Evolutionary conservation across 2,329 filamentous ascomycete species (phyloP), one percentile per base, ranked within the genome.

Genomic region (Purpureocillium takamizusanense): DNA sequence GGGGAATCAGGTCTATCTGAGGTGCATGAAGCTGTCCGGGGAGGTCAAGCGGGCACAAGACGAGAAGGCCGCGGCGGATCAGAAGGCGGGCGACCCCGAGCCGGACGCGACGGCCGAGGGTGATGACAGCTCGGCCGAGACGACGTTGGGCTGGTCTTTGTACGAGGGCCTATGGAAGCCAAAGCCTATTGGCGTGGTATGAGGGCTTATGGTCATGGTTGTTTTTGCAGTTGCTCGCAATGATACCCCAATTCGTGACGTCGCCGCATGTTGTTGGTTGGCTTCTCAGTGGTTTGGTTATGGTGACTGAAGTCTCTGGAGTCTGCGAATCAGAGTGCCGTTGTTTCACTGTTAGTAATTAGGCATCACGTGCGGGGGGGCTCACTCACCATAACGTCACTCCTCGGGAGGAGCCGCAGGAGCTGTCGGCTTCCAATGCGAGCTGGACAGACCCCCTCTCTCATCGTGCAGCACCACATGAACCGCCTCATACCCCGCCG

Each of bases 181-280:
- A 9, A 75, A 70, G 47, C 75, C 76, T 1, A 78, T 79, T 47
- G 76, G 76, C 5, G 60, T 72, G 37, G 63, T 70, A 8, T 78
- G 50, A 36, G 12, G 34, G 25, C 5, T 4, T 2, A 11, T 18
- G 6, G 28, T 12, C 11, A 6, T 7, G 12, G 11, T 14, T 14
- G 4, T 13, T 30, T 14, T 12, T 30, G 28, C 18, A 21, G 16
- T 31, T 15, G 4, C 15, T 16, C 12, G 25, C 25, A 28, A 8
- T 7, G 25, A 28, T n/a, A n/a, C n/a, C n/a, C n/a, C n/a, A n/a
- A n/a, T n/a, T n/a, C n/a, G n/a, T n/a, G n/a, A n/a, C n/a, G n/a
- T n/a, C n/a, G n/a, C n/a, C n/a, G n/a, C n/a, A n/a, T n/a, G n/a
- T n/a, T n/a, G n/a, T n/a, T n/a, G n/a, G n/a, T n/a, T n/a, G n/a